Evolutionary conservation across 2,329 filamentous ascomycete species (phyloP), one percentile per base, ranked within the genome.

Genomic region (Aspergillus arachidicola): DNA sequence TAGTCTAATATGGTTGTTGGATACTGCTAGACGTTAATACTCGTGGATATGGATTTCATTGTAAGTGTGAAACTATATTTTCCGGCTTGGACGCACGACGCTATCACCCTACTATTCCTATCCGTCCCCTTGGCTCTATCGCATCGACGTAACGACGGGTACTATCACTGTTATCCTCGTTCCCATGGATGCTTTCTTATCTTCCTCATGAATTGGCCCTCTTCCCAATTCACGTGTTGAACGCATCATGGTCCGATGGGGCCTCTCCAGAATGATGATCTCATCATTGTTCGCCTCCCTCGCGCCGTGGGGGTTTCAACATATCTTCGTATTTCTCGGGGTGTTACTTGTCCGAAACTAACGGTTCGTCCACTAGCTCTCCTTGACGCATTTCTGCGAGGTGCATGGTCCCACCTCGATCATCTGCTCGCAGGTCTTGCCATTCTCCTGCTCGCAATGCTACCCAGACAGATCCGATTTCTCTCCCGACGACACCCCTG

Each of bases 371-470:
- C 62, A 41, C 59, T 70, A 87, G 85, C 82, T 87, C 72, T 87
- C 85, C 71, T 81, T 87, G 67, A 86, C 85, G 67, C 85, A 87
- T 78, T 87, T 87, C 75, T 87, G 85, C 77, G 85, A 87, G 78
- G 80, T 85, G 75, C 85, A 87, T 81, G 85, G 85, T 73, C 85
- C 85, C 21, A 87, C 85, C 58, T 86, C 84, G 61, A 86, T 87
- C 74, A 84, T 87, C 67, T 87, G 85, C 75, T 87, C 85, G 63
- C 85, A 87, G 73, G 83, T 86, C 66, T 78, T 84, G 56, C 84
- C 84, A 16, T 79, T 85, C 62, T 79, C 84, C 61, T 87, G 85
- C 71, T 74, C 78, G 54, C 81, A 84, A 71, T 87, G 85, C 73
- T 81, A 79, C 58, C 77, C 78, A 51, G 76, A 80, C 46, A 65